Percentiles rank a stretch among this genome's conserved stretches.
These are phyloP conservation scores for Mycosphaerelloides madeirae DNA, from an alignment of 2,329 filamentous ascomycete species.

Conservation along the genomic window DNA sequence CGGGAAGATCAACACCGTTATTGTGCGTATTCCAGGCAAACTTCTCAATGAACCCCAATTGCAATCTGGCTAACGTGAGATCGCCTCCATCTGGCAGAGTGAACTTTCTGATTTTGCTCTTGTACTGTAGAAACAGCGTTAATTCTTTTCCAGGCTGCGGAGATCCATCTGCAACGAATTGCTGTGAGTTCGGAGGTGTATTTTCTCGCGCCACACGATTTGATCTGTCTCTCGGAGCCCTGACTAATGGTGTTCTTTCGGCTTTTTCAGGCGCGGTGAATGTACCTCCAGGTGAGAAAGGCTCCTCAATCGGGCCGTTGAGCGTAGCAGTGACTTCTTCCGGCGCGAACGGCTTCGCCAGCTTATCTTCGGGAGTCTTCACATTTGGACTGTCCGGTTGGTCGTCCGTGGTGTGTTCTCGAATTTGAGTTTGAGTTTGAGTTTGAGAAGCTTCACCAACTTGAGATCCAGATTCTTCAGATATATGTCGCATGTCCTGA, in stretches of 20 bases:
- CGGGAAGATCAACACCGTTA: conserved; percentile 85
- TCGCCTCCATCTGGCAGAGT: conserved; percentile 80
- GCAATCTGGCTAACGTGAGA: conserved; percentile 78
- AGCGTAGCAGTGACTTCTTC: conserved; percentile 29
- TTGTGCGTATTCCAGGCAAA: conserved; percentile 98
- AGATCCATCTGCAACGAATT: conserved; percentile 51
- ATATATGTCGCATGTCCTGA: conserved; percentile 50
- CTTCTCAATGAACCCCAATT: conserved; percentile 97
- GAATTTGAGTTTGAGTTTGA: conserved; percentile 22
- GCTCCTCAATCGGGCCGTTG: conserved; percentile 33
- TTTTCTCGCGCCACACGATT: conserved; percentile 19
- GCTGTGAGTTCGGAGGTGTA: conserved; percentile 36
- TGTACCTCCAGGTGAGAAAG: conserved; percentile 16
- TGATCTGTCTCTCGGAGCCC: conserved; percentile 11
- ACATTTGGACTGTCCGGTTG: conserved; percentile 42
- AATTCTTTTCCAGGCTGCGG: conserved; percentile 79
- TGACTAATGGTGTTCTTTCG: conserved; percentile 11
- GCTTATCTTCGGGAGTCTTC: conserved; percentile 65
- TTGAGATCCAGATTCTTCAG: conserved; percentile 55
- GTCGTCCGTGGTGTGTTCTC: conserved; percentile 8
- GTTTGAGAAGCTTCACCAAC: conserved; percentile 34
- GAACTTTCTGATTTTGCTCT: conserved; percentile 95
- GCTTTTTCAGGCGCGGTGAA: conserved; percentile 10
- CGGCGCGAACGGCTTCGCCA: conserved; percentile 34
- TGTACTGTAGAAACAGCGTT: conserved; percentile 92